Evolutionary conservation across 2,329 filamentous ascomycete species (phyloP).

Genomic region (Corinectria fuckeliana): DNA sequence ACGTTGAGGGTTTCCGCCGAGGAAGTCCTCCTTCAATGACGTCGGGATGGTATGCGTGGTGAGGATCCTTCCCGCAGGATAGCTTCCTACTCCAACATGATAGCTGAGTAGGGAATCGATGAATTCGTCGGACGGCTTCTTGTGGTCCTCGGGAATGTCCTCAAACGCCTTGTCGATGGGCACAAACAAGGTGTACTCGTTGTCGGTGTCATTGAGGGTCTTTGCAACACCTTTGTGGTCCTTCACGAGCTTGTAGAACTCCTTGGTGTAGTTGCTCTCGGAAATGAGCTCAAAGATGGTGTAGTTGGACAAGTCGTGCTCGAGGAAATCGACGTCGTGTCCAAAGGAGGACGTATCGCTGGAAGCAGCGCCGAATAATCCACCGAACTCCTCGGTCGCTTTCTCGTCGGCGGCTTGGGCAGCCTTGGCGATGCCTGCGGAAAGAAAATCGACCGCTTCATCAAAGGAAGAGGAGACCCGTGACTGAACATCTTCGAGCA

Average conservation of each 20-base stretch:
- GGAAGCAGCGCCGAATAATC: not conserved
- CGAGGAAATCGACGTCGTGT: conserved; percentile 12
- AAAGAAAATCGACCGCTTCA: conserved; percentile 25
- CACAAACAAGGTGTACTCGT: conserved; percentile 82
- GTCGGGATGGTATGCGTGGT: conserved; percentile 78
- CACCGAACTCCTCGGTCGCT: conserved; percentile 1
- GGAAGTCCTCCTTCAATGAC: conserved; percentile 60
- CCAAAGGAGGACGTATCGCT: not conserved
- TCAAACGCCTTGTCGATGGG: conserved; percentile 80
- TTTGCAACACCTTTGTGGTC: conserved; percentile 75
- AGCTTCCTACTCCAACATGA: conserved; percentile 73
- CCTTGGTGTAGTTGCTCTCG: conserved; percentile 77
- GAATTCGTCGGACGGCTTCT: conserved; percentile 72
- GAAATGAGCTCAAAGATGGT: conserved; percentile 84
- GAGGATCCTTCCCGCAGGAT: conserved; percentile 70
- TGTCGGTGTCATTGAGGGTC: conserved; percentile 74
- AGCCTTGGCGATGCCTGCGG: conserved; percentile 11
- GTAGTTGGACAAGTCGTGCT: conserved; percentile 59
- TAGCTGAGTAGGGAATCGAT: conserved; percentile 75
- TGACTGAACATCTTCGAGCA: conserved; percentile 12
- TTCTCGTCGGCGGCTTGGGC: not conserved
- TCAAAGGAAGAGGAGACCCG: conserved; percentile 19
- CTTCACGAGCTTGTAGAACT: conserved; percentile 77
- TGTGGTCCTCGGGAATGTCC: conserved; percentile 55
- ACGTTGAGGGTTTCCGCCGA: conserved; percentile 74